Evolutionary conservation across 2,329 filamentous ascomycete species (phyloP).

Genomic region (Amesomyces nigricolor): DNA sequence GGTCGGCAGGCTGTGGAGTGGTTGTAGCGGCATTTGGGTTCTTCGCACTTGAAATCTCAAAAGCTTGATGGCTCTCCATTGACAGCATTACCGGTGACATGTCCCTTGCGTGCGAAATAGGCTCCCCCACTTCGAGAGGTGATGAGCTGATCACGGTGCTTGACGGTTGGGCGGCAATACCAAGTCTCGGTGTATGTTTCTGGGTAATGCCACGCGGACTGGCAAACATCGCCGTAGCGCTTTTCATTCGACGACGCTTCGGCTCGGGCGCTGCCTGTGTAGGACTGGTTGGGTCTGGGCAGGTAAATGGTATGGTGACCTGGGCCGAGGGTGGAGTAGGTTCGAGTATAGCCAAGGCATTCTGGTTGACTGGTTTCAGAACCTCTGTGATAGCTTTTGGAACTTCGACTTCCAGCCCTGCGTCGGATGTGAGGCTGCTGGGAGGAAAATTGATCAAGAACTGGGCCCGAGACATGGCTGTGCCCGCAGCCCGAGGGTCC

Average conservation of each 20-base stretch:
- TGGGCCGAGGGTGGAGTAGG: conserved; percentile 29
- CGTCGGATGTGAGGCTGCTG: conserved; percentile 20
- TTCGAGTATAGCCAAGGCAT: conserved; percentile 3
- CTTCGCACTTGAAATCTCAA: not conserved
- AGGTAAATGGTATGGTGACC: conserved; percentile 23
- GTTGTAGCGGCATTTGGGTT: not conserved
- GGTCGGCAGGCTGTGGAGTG: not conserved
- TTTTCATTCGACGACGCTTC: conserved; percentile 21
- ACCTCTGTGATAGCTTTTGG: conserved; percentile 20
- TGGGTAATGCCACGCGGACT: not conserved
- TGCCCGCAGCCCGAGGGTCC: not conserved
- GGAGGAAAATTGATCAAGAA: conserved; percentile 9
- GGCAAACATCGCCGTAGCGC: not conserved
- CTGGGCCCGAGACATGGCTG: not conserved
- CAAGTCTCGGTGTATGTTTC: not conserved
- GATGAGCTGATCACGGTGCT: not conserved
- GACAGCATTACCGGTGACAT: not conserved
- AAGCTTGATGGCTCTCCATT: not conserved
- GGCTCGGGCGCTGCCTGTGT: not conserved
- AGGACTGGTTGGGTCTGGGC: conserved; percentile 6
- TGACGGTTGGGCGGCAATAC: not conserved
- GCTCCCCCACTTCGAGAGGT: not conserved
- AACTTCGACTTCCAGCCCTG: conserved; percentile 21
- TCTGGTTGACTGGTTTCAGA: conserved; percentile 7
- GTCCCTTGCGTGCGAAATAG: not conserved